Percentiles rank a stretch among this genome's conserved stretches.
phyloP scores from a whole-genome alignment of 2,329 filamentous ascomycete genomes.

The Ceratocystis harringtonii region DNA sequence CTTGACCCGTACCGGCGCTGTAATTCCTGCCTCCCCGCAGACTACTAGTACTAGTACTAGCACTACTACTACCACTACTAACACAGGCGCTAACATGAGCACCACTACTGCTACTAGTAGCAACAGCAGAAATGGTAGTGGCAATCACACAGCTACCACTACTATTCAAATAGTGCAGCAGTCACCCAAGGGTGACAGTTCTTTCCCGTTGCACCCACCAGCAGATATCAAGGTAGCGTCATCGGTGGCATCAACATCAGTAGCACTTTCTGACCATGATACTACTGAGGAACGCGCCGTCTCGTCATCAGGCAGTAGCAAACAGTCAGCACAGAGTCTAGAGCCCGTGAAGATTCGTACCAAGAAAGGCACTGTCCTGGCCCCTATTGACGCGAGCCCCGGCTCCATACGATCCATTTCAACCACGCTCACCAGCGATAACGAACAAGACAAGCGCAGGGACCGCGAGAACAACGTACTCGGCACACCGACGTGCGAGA shows the following conservation, averaged over 20 bases:
- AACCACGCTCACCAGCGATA: constrained; percentile 33
- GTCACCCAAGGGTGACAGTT: constrained; percentile 13
- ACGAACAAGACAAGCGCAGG: constrained; percentile 25
- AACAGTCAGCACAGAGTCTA: constrained; percentile 26
- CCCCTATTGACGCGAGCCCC: constrained; percentile 16
- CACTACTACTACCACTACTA: constrained; percentile 22
- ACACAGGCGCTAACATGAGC: constrained; percentile 21
- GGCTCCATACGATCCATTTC: constrained; percentile 20
- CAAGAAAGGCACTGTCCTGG: constrained; percentile 14
- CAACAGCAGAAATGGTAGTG: background rate
- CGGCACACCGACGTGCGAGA: constrained; percentile 25
- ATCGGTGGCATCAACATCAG: constrained; percentile 4
- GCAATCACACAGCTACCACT: constrained; percentile 10
- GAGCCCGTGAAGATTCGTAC: constrained; percentile 23
- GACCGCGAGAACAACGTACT: background rate
- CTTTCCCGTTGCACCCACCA: constrained; percentile 8
- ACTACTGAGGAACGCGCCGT: constrained; percentile 16
- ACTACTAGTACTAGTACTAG: constrained; percentile 24
- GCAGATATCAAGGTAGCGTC: constrained; percentile 7
- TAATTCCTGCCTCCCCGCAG: constrained; percentile 14
- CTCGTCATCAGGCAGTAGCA: constrained; percentile 53
- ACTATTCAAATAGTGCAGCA: constrained; percentile 11
- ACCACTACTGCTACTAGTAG: constrained; percentile 16
- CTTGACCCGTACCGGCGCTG: constrained; percentile 22
- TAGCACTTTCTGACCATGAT: constrained; percentile 7